A percentile compares a stretch with the other conserved stretches of the same genome.
These are phyloP conservation scores for Phragmites australis DNA, from an alignment of 176 grass and related monocot species.

Conservation along the genomic window DNA sequence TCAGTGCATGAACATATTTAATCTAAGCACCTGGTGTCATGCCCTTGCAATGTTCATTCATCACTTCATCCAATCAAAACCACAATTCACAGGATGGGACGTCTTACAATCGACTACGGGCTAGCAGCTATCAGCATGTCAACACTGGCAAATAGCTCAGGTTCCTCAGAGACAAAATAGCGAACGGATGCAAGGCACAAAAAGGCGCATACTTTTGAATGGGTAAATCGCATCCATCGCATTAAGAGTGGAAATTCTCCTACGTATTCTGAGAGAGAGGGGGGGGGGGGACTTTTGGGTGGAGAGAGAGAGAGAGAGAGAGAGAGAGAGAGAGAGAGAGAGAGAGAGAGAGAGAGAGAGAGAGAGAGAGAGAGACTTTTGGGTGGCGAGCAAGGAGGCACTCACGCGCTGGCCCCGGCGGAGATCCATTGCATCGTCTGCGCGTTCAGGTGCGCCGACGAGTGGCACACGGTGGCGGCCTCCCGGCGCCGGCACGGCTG, in stretches of 20 bases:
- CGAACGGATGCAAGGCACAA: not conserved
- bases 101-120: too few relatives aligned
- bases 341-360: too few relatives aligned
- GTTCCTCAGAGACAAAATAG: not conserved
- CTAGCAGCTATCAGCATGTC: not conserved
- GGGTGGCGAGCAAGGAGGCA: not conserved
- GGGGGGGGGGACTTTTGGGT: too few relatives aligned
- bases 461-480: constrained; percentile 41
- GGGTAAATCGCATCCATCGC: not conserved
- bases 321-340: too few relatives aligned
- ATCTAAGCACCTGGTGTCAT: not conserved
- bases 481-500: not conserved
- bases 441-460: constrained; percentile 48
- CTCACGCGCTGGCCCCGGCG: constrained; percentile 72
- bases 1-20: not conserved
- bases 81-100: not conserved
- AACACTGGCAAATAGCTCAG: not conserved
- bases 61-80: not conserved
- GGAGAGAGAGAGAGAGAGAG: not conserved
- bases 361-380: not conserved
- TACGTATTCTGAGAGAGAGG: too few relatives aligned
- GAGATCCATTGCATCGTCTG: constrained; percentile 78
- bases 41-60: not conserved
- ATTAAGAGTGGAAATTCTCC: not conserved
- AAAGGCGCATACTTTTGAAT: not conserved